These are phyloP conservation scores for Tetrapisispora phaffii DNA, from an alignment of 805 yeast genomes.

Conservation along the genomic window DNA sequence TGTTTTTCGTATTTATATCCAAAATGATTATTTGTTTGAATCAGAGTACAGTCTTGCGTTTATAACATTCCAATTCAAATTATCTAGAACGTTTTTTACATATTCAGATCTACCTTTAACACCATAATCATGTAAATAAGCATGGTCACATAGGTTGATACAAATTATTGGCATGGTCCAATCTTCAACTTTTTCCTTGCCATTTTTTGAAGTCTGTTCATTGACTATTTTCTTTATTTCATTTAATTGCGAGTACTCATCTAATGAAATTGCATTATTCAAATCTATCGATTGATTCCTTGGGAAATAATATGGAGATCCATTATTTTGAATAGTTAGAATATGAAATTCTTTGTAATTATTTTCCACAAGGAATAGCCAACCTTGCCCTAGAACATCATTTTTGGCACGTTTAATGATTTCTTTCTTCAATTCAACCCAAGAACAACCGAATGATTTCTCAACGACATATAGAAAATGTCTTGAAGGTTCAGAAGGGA, in stretches of 20 bases:
- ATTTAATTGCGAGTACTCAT: conserved; percentile 39
- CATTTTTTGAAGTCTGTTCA: conserved; percentile 1
- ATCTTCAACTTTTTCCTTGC: conserved; percentile 37
- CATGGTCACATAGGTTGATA: conserved; percentile 79
- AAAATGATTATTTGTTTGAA: conserved; percentile 1
- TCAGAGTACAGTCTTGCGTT: conserved; percentile 33
- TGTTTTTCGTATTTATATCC: background rate
- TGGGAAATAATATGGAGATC: conserved; percentile 64
- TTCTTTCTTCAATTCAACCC: conserved; percentile 43
- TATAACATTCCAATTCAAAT: conserved; percentile 76
- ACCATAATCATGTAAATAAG: conserved; percentile 82
- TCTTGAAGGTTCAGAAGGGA: conserved; percentile 30
- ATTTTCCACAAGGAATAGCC: conserved; percentile 64
- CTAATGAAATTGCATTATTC: conserved; percentile 56
- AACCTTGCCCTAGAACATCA: conserved; percentile 49
- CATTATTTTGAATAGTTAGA: conserved; percentile 56
- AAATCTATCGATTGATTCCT: conserved; percentile 67
- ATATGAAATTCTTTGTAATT: conserved; percentile 49
- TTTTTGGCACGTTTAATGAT: conserved; percentile 42
- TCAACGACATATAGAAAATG: conserved; percentile 30
- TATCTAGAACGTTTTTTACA: conserved; percentile 63
- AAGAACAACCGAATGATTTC: conserved; percentile 22
- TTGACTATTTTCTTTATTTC: conserved; percentile 35
- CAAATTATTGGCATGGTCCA: conserved; percentile 57
- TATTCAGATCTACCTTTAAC: conserved; percentile 60